These are phyloP conservation scores for Botrytis byssoidea DNA, from an alignment of 2,329 filamentous ascomycete species.

Conservation along the genomic window DNA sequence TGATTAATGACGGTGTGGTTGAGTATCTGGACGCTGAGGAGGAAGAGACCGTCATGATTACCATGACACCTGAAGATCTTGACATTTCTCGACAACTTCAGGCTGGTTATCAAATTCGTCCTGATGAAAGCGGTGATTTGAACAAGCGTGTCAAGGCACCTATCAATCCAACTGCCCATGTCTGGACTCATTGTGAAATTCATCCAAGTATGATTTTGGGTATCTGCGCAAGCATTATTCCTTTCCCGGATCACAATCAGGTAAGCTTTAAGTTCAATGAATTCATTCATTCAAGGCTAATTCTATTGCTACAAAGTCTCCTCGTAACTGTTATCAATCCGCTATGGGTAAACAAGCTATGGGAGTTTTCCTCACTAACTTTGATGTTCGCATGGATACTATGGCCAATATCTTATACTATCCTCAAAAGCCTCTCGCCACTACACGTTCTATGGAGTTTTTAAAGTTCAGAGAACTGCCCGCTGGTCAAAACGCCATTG, in stretches of 20 bases:
- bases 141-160: slow-evolving; percentile 86
- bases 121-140: slow-evolving; percentile 67
- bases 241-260: slow-evolving; percentile 98
- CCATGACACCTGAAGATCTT: slow-evolving; percentile 95
- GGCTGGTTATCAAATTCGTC: slow-evolving; percentile 57
- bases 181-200: slow-evolving; percentile 98
- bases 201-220: slow-evolving; percentile 98
- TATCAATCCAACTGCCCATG: slow-evolving; percentile 82
- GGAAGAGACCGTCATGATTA: slow-evolving; percentile 98
- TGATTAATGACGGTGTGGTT: slow-evolving; percentile 81
- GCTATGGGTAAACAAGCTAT: slow-evolving; percentile 99
- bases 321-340: slow-evolving; percentile 98
- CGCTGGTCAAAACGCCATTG: slow-evolving; percentile 96
- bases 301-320: slow-evolving; percentile 58
- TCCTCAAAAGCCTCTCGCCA: slow-evolving; percentile 94
- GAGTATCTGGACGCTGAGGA: slow-evolving; percentile 98
- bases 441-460: slow-evolving; percentile 97
- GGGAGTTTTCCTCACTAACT: slow-evolving; percentile 98
- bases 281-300: slow-evolving; percentile 38
- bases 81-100: slow-evolving; percentile 73
- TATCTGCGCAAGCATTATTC: slow-evolving; percentile 98
- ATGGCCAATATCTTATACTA: slow-evolving; percentile 99
- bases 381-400: slow-evolving; percentile 95
- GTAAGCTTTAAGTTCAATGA: slow-evolving; percentile 45
- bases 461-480: slow-evolving; percentile 96